Evolutionary conservation across 257 asterid genomes (phyloP).

Genomic region (Cruciata laevipes): DNA sequence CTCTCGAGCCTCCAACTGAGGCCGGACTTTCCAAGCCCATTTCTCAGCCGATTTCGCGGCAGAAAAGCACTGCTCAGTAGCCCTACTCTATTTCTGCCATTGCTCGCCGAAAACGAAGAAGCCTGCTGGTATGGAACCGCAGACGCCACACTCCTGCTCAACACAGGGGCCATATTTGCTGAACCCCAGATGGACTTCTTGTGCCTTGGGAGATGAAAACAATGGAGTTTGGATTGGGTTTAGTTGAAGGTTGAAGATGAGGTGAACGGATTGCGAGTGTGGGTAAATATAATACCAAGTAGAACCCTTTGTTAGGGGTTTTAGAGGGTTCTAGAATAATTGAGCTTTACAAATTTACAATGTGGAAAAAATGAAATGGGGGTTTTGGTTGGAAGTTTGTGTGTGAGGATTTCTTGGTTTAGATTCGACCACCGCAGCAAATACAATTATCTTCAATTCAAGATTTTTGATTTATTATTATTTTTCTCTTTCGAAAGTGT

Average conservation of each 20-base stretch:
- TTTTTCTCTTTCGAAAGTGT: too few relatives aligned
- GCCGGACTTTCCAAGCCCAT: constrained; percentile 42
- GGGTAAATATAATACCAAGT: neutral
- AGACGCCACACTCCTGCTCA: constrained; percentile 67
- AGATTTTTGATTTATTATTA: too few relatives aligned
- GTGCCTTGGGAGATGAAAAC: neutral
- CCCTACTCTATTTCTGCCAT: constrained; percentile 28
- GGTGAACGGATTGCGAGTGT: constrained; percentile 2
- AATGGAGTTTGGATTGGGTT: neutral
- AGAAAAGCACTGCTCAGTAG: constrained; percentile 40
- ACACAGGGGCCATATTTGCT: constrained; percentile 65
- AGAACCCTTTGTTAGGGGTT: constrained; percentile 10
- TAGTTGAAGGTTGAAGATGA: constrained; percentile 14
- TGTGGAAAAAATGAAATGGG: constrained; percentile 4
- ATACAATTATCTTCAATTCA: constrained; percentile 29
- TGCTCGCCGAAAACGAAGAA: constrained; percentile 37
- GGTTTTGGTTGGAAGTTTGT: constrained; percentile 33
- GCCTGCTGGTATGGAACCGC: constrained; percentile 32
- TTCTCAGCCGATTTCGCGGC: constrained; percentile 48
- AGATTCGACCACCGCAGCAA: constrained; percentile 52
- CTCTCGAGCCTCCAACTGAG: constrained; percentile 62
- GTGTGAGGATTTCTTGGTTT: constrained; percentile 36
- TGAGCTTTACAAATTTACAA: constrained; percentile 5
- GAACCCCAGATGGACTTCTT: constrained; percentile 16
- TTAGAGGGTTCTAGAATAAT: constrained; percentile 63